These are phyloP conservation scores for Cercis canadensis DNA, from an alignment of 306 rosid genomes.

Conservation along the genomic window DNA sequence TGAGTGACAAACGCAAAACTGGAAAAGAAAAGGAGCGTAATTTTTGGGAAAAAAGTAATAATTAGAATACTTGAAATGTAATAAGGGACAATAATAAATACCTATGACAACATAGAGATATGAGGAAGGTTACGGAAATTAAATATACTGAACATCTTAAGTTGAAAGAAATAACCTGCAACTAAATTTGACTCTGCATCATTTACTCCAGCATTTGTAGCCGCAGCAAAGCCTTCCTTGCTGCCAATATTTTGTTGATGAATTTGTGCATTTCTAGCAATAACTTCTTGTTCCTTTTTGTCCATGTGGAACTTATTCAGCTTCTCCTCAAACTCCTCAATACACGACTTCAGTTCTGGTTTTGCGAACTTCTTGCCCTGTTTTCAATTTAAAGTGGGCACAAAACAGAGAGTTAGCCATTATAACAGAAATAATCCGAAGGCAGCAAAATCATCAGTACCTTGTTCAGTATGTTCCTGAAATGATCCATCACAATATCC, in stretches of 20 bases:
- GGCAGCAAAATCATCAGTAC: conserved; percentile 45
- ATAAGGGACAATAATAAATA: conserved; percentile 4
- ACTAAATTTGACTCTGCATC: conserved; percentile 49
- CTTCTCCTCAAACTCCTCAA: conserved; percentile 97
- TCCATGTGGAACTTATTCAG: conserved; percentile 77
- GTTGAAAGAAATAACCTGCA: conserved; percentile 58
- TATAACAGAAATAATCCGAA: conserved; percentile 22
- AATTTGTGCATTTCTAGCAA: conserved; percentile 78
- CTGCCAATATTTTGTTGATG: conserved; percentile 68
- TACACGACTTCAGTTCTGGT: conserved; percentile 73
- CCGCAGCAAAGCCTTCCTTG: conserved; percentile 45
- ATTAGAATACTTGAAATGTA: not conserved
- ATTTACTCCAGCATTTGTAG: conserved; percentile 44
- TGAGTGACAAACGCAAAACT: conserved; percentile 2
- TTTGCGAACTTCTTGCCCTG: conserved; percentile 96
- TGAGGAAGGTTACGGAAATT: conserved; percentile 10
- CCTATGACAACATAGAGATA: conserved; percentile 13
- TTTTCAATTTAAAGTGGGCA: conserved; percentile 22
- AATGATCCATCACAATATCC: conserved; percentile 86
- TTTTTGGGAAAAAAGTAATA: not conserved
- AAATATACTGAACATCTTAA: conserved; percentile 13
- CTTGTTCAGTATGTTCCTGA: conserved; percentile 81
- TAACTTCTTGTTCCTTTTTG: conserved; percentile 84
- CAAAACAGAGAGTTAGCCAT: conserved; percentile 21
- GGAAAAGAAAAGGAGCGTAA: not conserved